Conservation (phyloP, 1,284 basidiomycete genomes). For the Ustilago cynodontis region DNA sequence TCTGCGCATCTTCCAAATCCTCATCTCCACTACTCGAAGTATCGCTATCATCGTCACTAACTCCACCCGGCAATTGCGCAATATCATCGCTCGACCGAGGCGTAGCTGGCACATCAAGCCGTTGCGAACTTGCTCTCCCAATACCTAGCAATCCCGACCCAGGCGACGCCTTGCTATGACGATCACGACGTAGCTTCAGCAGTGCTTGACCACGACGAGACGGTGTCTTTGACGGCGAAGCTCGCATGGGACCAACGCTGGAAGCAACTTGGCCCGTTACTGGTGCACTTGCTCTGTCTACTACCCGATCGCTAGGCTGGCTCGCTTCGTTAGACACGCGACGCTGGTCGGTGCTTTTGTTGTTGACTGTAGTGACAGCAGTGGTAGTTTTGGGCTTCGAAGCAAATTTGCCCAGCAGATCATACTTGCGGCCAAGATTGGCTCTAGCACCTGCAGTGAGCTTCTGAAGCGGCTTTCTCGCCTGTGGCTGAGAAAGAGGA, state of each 20-base stretch:
- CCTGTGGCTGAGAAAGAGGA: constrained; percentile 26
- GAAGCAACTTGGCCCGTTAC: constrained; percentile 10
- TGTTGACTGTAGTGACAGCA: background rate
- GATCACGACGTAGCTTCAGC: constrained; percentile 28
- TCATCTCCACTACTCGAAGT: constrained; percentile 19
- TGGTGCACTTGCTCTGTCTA: constrained; percentile 10
- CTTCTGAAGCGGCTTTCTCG: constrained; percentile 35
- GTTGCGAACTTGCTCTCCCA: constrained; percentile 14
- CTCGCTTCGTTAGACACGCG: constrained; percentile 6
- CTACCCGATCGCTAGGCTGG: background rate
- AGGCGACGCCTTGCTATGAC: constrained; percentile 23
- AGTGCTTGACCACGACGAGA: constrained; percentile 29
- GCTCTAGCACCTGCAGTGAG: constrained; percentile 23
- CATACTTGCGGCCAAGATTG: constrained; percentile 43
- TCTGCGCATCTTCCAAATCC: constrained; percentile 25
- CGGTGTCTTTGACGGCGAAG: constrained; percentile 15
- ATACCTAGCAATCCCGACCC: background rate
- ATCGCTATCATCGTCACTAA: constrained; percentile 24
- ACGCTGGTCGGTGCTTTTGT: constrained; percentile 8
- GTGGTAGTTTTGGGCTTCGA: constrained; percentile 29
- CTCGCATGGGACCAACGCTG: constrained; percentile 7
- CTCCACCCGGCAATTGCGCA: constrained; percentile 9
- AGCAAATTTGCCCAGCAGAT: constrained; percentile 45
- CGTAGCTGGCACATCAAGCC: constrained; percentile 27
- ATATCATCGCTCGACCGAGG: constrained; percentile 47